Conservation (phyloP, 805 yeast species). For the Pichia membranifaciens region DNA sequence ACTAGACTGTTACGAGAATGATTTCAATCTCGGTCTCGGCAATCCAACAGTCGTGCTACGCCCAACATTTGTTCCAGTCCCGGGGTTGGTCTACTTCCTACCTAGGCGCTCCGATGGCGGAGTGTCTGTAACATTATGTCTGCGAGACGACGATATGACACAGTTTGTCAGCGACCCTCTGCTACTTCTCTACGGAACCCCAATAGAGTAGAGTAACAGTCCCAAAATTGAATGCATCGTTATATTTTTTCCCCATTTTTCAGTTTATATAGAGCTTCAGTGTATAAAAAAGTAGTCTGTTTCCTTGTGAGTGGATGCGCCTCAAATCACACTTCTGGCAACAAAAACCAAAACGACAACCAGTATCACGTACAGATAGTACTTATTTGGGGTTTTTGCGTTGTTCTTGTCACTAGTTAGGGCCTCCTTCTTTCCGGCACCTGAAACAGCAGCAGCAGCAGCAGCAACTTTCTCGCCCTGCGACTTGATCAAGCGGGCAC, state of each 20-base stretch:
- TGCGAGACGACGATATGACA: neutral
- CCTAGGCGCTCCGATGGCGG: neutral
- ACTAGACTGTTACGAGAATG: neutral
- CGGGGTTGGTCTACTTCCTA: neutral
- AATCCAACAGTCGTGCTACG: neutral
- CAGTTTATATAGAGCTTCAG: too few relatives aligned
- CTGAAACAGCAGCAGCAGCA: neutral
- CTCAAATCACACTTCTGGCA: neutral
- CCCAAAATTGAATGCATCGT: too few relatives aligned
- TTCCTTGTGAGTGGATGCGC: too few relatives aligned
- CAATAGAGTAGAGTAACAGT: neutral
- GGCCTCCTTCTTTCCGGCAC: neutral
- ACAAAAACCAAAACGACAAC: neutral
- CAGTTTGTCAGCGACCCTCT: neutral
- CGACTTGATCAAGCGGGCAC: constrained; percentile 30
- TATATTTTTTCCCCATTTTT: too few relatives aligned
- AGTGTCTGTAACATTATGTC: neutral
- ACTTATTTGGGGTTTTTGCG: neutral
- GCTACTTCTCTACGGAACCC: neutral
- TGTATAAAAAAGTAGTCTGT: too few relatives aligned
- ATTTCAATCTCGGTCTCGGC: neutral
- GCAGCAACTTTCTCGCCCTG: neutral
- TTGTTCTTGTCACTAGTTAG: neutral
- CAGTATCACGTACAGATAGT: neutral
- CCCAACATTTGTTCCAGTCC: neutral